These are phyloP conservation scores for Schoenoplectus triqueter DNA, from an alignment of 202 grass and related monocot genomes.

Conservation along the genomic window DNA sequence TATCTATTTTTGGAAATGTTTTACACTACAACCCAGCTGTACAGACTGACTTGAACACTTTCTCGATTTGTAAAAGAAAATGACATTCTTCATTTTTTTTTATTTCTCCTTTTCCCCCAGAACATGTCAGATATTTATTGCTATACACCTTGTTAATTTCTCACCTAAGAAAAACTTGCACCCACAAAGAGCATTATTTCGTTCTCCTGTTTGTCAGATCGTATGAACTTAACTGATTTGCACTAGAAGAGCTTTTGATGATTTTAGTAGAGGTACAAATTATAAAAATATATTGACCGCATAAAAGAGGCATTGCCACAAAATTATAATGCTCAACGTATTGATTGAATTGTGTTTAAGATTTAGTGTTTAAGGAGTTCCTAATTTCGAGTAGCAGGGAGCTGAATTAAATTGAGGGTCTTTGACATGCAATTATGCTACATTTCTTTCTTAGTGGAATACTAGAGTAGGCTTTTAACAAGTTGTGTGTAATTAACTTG, in stretches of 20 bases:
- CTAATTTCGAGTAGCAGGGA: too few species aligned
- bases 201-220: neutral
- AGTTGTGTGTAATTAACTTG: too few species aligned
- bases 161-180: too few species aligned
- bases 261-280: neutral
- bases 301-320: neutral
- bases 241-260: neutral
- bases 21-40: conserved; percentile 24
- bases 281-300: neutral
- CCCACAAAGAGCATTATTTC: too few species aligned
- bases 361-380: too few species aligned
- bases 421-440: too few species aligned
- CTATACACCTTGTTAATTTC: too few species aligned
- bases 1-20: conserved; percentile 32
- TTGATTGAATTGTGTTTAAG: neutral
- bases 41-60: conserved; percentile 27
- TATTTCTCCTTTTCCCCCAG: neutral
- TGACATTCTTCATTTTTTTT: neutral
- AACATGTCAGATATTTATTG: neutral
- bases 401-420: too few species aligned
- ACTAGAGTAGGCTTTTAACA: too few species aligned
- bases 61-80: neutral
- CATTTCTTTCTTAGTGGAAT: too few species aligned
- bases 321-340: neutral
- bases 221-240: neutral